Evolutionary conservation across 805 yeast genomes (phyloP).

Genomic region (Suhomyces xylopsoci): DNA sequence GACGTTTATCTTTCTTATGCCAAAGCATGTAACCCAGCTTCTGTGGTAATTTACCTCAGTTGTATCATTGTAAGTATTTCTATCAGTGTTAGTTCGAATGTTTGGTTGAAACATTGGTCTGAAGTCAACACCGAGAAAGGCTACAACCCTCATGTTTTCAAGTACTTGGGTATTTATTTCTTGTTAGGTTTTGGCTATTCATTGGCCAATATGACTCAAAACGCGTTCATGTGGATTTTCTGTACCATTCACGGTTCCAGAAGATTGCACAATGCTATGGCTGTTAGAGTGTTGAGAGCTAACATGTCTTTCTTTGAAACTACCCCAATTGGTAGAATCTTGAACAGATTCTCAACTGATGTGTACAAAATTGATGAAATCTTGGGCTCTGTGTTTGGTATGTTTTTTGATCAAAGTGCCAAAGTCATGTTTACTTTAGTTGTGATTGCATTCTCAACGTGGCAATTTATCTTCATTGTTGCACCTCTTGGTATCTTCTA

Average conservation of each 20-base stretch:
- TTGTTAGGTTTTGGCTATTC: slow-evolving; percentile 71
- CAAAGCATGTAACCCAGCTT: slow-evolving; percentile 73
- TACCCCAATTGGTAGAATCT: slow-evolving; percentile 89
- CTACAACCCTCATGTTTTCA: slow-evolving; percentile 66
- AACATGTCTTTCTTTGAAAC: slow-evolving; percentile 97
- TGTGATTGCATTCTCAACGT: slow-evolving; percentile 84
- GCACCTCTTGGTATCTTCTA: slow-evolving; percentile 67
- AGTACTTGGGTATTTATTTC: slow-evolving; percentile 73
- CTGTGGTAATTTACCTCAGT: slow-evolving; percentile 55
- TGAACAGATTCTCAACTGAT: slow-evolving; percentile 90
- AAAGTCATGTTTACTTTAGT: slow-evolving; percentile 71
- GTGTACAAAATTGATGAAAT: slow-evolving; percentile 83
- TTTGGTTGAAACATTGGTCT: slow-evolving; percentile 98
- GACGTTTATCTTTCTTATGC: slow-evolving; percentile 79
- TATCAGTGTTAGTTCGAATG: slow-evolving; percentile 64
- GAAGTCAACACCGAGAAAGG: slow-evolving; percentile 75
- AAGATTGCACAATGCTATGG: slow-evolving; percentile 72
- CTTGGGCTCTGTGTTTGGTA: slow-evolving; percentile 65
- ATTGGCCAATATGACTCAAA: slow-evolving; percentile 57
- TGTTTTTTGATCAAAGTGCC: slow-evolving; percentile 59
- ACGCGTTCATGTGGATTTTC: slow-evolving; percentile 68
- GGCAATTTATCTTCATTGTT: slow-evolving; percentile 74
- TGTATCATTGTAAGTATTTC: slow-evolving; percentile 58
- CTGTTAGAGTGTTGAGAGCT: slow-evolving; percentile 67
- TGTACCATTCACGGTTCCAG: slow-evolving; percentile 84